Conservation (phyloP, 139 green algal species). For the Desmodesmus armatus region DNA sequence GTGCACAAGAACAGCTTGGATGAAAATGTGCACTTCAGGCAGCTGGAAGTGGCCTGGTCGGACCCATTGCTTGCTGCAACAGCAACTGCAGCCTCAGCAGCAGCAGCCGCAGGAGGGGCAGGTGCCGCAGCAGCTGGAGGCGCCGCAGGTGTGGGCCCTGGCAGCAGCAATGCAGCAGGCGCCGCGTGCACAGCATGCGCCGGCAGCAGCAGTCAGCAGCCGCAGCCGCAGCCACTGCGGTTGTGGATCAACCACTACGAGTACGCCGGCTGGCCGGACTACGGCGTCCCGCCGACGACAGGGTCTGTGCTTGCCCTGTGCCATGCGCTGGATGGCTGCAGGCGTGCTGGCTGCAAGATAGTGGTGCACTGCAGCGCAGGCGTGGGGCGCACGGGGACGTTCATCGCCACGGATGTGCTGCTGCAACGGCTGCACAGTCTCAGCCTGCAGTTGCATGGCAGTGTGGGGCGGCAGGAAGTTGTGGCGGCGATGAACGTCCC, state of each 20-base stretch:
- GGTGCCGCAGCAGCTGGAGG: background rate
- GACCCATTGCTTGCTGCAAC: too few relatives aligned
- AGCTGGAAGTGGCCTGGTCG: conserved; percentile 22
- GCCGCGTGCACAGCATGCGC: too few relatives aligned
- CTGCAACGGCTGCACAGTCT: conserved; percentile 68
- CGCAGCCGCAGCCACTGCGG: background rate
- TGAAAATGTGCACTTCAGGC: conserved; percentile 29
- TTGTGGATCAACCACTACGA: conserved; percentile 61
- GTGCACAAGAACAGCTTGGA: conserved; percentile 26
- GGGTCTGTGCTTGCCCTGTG: conserved; percentile 54
- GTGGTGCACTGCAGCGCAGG: conserved; percentile 82
- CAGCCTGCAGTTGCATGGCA: conserved; percentile 23
- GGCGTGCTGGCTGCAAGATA: conserved; percentile 32
- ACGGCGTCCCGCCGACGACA: conserved; percentile 62
- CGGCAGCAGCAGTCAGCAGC: background rate
- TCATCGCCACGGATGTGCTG: conserved; percentile 80
- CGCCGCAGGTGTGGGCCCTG: too few relatives aligned
- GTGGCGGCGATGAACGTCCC: conserved; percentile 71
- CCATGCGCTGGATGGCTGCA: conserved; percentile 53
- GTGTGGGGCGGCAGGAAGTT: conserved; percentile 18
- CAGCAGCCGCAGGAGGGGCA: too few relatives aligned
- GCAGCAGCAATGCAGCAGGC: background rate
- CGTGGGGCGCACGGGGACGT: conserved; percentile 83
- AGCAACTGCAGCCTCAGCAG: too few relatives aligned
- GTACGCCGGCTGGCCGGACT: conserved; percentile 74